A percentile compares a stretch with the other conserved stretches of the same genome.
phyloP scores from a whole-genome alignment of 345 rosid genomes.

The Sonneratia caseolaris region DNA sequence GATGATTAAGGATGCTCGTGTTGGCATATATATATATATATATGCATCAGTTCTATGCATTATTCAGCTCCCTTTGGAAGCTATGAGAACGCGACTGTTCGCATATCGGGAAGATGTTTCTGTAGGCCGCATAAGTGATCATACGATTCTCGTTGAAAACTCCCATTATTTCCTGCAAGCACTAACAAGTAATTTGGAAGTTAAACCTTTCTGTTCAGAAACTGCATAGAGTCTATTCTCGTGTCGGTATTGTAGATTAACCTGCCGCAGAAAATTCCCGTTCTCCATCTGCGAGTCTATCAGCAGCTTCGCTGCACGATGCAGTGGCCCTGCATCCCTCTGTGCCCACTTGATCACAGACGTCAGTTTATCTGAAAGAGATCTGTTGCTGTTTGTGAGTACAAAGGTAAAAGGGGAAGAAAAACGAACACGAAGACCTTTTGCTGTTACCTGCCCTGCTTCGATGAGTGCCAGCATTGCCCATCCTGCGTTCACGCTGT shows the following conservation, averaged over 20 bases:
- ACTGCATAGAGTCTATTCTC: not conserved
- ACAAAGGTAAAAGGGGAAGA: too few species aligned
- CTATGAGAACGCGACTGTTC: conserved; percentile 4
- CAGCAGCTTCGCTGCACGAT: conserved; percentile 38
- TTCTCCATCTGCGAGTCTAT: conserved; percentile 46
- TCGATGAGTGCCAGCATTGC: conserved; percentile 60
- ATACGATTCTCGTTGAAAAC: conserved; percentile 24
- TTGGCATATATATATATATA: too few species aligned
- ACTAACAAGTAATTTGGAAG: not conserved
- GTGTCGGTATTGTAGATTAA: conserved; percentile 1
- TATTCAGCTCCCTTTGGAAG: not conserved
- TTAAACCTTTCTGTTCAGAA: not conserved
- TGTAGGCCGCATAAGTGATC: conserved; percentile 18
- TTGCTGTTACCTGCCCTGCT: conserved; percentile 44
- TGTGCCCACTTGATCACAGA: conserved; percentile 18
- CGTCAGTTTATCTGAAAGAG: too few species aligned
- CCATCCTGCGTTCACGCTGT: conserved; percentile 63
- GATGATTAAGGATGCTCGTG: too few species aligned
- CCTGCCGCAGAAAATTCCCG: conserved; percentile 73
- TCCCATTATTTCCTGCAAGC: conserved; percentile 23
- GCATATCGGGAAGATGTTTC: conserved; percentile 26
- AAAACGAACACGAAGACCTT: not conserved
- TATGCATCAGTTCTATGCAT: not conserved
- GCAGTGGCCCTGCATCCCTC: conserved; percentile 49
- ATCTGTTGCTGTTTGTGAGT: not conserved